These are phyloP conservation scores for Yamadazyma nakazawae DNA, from an alignment of 805 yeast genomes.

Conservation along the genomic window DNA sequence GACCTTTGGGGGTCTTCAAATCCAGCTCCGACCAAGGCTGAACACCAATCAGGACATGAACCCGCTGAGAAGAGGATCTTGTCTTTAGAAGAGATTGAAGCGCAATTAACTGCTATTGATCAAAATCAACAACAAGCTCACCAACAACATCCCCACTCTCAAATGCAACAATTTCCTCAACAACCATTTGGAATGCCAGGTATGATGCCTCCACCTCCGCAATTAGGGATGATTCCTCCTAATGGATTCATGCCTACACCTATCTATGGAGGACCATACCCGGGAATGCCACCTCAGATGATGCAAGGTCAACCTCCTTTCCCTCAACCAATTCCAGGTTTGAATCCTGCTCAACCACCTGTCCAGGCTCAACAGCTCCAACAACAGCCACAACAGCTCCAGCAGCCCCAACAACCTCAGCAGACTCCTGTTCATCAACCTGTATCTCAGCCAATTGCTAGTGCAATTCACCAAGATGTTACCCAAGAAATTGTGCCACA, in stretches of 20 bases:
- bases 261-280: slow-evolving; percentile 16
- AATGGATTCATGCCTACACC: slow-evolving; percentile 15
- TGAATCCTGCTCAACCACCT: slow-evolving; percentile 9
- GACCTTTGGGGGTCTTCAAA: slow-evolving; percentile 42
- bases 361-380: slow-evolving; percentile 8
- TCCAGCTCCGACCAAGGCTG: slow-evolving; percentile 21
- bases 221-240: slow-evolving; percentile 18
- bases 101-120: slow-evolving; percentile 57
- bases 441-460: slow-evolving; percentile 9
- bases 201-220: slow-evolving; percentile 36
- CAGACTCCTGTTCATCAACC: slow-evolving; percentile 10
- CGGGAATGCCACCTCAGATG: slow-evolving; percentile 13
- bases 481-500: slow-evolving; percentile 7
- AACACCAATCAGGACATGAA: slow-evolving; percentile 20
- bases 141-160: slow-evolving; percentile 18
- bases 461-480: slow-evolving; percentile 5
- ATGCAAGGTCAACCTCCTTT: slow-evolving; percentile 18
- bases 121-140: slow-evolving; percentile 22
- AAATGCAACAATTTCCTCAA: slow-evolving; percentile 26
- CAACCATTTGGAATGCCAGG: slow-evolving; percentile 38
- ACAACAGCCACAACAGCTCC: slow-evolving; percentile 8
- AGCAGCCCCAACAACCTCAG: slow-evolving; percentile 10
- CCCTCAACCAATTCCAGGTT: slow-evolving; percentile 8
- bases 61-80: slow-evolving; percentile 45
- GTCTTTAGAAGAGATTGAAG: slow-evolving; percentile 83